These are phyloP conservation scores for Candida qinlingensis DNA, from an alignment of 805 yeast species.

Conservation along the genomic window DNA sequence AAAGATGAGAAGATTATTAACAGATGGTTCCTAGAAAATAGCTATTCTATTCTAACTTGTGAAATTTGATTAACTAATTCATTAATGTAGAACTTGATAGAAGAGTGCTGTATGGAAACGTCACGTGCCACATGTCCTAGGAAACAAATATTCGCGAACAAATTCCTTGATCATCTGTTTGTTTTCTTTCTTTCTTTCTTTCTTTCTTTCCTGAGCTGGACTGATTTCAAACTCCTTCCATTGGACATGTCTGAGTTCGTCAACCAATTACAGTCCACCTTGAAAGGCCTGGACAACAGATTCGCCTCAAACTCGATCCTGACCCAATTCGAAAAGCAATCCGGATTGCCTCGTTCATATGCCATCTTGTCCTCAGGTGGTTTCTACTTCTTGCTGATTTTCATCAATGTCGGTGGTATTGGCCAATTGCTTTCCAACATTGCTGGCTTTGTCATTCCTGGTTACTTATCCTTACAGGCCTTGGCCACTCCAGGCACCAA, in stretches of 20 bases:
- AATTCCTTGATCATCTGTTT: too few relatives aligned
- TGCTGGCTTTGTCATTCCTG: slow-evolving; percentile 88
- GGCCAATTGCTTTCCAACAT: slow-evolving; percentile 92
- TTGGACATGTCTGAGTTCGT: slow-evolving; percentile 36
- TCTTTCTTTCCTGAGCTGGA: too few relatives aligned
- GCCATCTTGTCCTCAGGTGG: slow-evolving; percentile 62
- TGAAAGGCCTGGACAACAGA: slow-evolving; percentile 38
- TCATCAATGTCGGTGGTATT: slow-evolving; percentile 88
- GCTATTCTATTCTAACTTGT: too few relatives aligned
- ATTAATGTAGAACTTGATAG: too few relatives aligned
- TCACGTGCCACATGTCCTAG: too few relatives aligned
- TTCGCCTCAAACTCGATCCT: slow-evolving; percentile 19
- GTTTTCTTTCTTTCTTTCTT: too few relatives aligned
- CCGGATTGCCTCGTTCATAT: slow-evolving; percentile 74
- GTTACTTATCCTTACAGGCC: slow-evolving; percentile 82
- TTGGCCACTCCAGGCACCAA: slow-evolving; percentile 59
- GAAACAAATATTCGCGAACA: too few relatives aligned
- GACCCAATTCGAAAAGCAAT: slow-evolving; percentile 22
- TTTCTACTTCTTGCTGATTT: slow-evolving; percentile 69
- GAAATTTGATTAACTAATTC: too few relatives aligned
- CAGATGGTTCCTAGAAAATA: too few relatives aligned
- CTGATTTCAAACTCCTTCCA: too few relatives aligned
- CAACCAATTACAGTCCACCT: slow-evolving; percentile 41
- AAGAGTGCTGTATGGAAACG: too few relatives aligned
- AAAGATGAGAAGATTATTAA: too few relatives aligned